These are phyloP conservation scores for Annulohypoxylon stygium DNA, from an alignment of 495 filamentous ascomycete species.

Conservation along the genomic window DNA sequence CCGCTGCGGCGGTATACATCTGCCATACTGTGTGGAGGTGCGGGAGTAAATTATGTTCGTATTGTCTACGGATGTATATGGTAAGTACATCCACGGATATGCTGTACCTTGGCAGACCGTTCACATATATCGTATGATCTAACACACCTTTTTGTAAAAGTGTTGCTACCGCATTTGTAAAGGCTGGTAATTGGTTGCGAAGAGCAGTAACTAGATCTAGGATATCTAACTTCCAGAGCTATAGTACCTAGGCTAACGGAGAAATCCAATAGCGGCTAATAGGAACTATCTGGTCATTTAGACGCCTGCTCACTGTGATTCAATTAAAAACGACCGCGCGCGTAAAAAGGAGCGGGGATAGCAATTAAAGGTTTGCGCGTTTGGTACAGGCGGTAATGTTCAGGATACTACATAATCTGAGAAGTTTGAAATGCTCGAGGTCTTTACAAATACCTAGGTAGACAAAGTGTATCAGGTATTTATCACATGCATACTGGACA, in stretches of 20 bases:
- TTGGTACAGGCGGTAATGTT: background rate
- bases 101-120: background rate
- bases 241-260: background rate
- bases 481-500: too few species aligned
- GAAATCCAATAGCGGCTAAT: slow-evolving; percentile 8
- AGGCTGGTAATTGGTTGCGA: too few species aligned
- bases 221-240: background rate
- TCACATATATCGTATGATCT: too few species aligned
- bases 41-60: background rate
- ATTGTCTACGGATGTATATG: background rate
- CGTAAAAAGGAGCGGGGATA: slow-evolving; percentile 29
- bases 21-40: slow-evolving; percentile 26
- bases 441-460: background rate
- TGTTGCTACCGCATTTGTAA: too few species aligned
- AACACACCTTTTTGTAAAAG: too few species aligned
- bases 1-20: slow-evolving; percentile 54
- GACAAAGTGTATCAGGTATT: background rate
- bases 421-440: too few species aligned
- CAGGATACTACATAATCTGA: too few species aligned
- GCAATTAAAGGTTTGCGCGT: slow-evolving; percentile 17
- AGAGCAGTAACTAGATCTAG: background rate
- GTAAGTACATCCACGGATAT: background rate
- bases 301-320: slow-evolving; percentile 1
- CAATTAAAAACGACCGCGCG: slow-evolving; percentile 41
- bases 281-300: slow-evolving; percentile 7